Conservation (phyloP, 2,329 filamentous ascomycete species). For the Arthroderma uncinatum region DNA sequence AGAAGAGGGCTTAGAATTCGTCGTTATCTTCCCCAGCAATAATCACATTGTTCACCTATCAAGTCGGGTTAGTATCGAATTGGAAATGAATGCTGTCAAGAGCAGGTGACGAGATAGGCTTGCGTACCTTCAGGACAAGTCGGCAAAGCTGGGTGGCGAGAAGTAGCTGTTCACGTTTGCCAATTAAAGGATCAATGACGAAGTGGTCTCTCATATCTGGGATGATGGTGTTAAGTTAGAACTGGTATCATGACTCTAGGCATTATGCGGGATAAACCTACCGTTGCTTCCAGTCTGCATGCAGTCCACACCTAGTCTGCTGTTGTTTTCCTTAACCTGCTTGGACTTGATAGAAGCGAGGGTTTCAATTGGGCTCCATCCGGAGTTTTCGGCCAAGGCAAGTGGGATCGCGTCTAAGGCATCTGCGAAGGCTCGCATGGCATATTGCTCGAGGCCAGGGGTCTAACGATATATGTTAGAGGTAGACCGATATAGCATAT, state of each 20-base stretch:
- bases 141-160: slow-evolving; percentile 93
- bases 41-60: slow-evolving; percentile 77
- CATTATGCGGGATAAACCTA: slow-evolving; percentile 29
- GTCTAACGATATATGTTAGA: slow-evolving; percentile 42
- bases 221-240: slow-evolving; percentile 10
- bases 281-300: slow-evolving; percentile 88
- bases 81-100: neutral
- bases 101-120: no score
- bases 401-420: slow-evolving; percentile 88
- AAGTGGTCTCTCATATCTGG: slow-evolving; percentile 93
- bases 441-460: slow-evolving; percentile 94
- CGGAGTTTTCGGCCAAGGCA: slow-evolving; percentile 95
- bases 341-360: slow-evolving; percentile 90
- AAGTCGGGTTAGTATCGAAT: slow-evolving; percentile 14
- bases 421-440: slow-evolving; percentile 95
- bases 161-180: slow-evolving; percentile 93
- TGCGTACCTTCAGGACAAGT: slow-evolving; percentile 79
- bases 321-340: slow-evolving; percentile 77
- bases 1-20: slow-evolving; percentile 53
- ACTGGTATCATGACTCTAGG: neutral
- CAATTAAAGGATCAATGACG: slow-evolving; percentile 95
- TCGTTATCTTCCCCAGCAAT: slow-evolving; percentile 77
- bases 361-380: slow-evolving; percentile 89
- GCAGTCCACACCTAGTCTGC: slow-evolving; percentile 85
- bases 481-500: neutral